Percentiles rank a stretch among this genome's conserved stretches.
Conservation (phyloP, 768 basidiomycete species). For the Leucogyrophana mollusca region DNA sequence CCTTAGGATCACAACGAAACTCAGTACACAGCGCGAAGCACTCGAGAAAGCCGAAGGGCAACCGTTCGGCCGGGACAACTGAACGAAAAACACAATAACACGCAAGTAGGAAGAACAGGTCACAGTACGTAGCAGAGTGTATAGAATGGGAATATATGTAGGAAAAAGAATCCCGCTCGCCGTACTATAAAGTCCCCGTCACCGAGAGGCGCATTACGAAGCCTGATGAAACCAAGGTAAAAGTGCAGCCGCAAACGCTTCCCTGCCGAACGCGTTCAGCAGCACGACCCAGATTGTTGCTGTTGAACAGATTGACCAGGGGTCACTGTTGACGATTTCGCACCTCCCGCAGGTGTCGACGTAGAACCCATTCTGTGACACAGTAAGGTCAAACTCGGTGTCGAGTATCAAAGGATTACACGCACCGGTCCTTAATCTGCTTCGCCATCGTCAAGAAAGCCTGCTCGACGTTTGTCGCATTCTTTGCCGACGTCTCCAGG, state of each 20-base stretch:
- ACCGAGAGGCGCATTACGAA: constrained; percentile 7
- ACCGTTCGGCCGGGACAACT: too few species aligned
- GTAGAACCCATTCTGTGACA: constrained; percentile 77
- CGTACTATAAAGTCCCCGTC: constrained; percentile 14
- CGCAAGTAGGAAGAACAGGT: constrained; percentile 15
- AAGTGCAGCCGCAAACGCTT: constrained; percentile 13
- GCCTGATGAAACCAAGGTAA: constrained; percentile 14
- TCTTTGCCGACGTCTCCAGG: constrained; percentile 99
- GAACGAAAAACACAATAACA: constrained; percentile 6
- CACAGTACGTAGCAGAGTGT: constrained; percentile 5
- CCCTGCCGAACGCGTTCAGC: constrained; percentile 48
- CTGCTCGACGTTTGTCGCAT: constrained; percentile 97
- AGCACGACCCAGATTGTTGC: constrained; percentile 73
- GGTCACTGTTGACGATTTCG: constrained; percentile 81
- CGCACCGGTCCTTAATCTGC: constrained; percentile 89
- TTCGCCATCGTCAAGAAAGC: constrained; percentile 99
- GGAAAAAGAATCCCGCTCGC: constrained; percentile 31
- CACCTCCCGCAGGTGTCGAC: constrained; percentile 67
- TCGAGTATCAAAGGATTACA: background rate
- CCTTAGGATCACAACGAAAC: background rate
- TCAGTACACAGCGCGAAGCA: background rate
- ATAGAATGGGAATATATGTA: constrained; percentile 29
- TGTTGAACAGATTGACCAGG: constrained; percentile 84
- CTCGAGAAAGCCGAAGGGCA: background rate
- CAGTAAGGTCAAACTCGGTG: background rate